A percentile compares a stretch with the other conserved stretches of the same genome.
Evolutionary conservation across 176 grass and related monocot genomes (phyloP).

Genomic region (Raddia distichophylla): DNA sequence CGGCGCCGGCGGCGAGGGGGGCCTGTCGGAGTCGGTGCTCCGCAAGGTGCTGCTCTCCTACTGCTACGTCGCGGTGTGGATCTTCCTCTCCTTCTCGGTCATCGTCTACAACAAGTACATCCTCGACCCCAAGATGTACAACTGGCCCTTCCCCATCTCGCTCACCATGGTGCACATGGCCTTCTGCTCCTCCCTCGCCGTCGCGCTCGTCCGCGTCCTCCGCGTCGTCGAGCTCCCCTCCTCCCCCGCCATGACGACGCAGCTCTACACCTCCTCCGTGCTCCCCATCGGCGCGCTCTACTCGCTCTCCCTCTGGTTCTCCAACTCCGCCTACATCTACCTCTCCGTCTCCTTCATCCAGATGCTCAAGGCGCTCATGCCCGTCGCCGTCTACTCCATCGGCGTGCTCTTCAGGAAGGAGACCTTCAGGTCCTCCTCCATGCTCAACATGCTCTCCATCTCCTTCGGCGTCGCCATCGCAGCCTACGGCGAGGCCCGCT

Average conservation of each 20-base stretch:
- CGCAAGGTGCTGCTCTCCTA: conserved; percentile 89
- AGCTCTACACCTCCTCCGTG: conserved; percentile 71
- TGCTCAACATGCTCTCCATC: conserved; percentile 99
- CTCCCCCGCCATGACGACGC: conserved; percentile 70
- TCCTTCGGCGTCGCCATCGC: conserved; percentile 89
- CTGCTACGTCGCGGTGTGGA: conserved; percentile 94
- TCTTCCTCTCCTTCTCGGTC: conserved; percentile 90
- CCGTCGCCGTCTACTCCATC: conserved; percentile 94
- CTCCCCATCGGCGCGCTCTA: conserved; percentile 94
- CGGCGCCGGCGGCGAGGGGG: conserved; percentile 38
- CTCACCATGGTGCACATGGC: conserved; percentile 98
- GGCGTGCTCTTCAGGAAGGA: conserved; percentile 85
- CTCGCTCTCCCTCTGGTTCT: conserved; percentile 96
- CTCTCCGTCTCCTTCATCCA: conserved; percentile 99
- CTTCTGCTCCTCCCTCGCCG: conserved; percentile 86
- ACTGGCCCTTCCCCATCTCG: conserved; percentile 95
- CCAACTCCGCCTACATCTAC: conserved; percentile 99
- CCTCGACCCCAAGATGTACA: conserved; percentile 97
- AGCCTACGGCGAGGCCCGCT: conserved; percentile 80
- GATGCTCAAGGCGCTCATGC: conserved; percentile 99
- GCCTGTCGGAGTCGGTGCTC: conserved; percentile 70
- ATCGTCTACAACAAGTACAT: conserved; percentile 99
- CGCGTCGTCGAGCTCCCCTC: conserved; percentile 72
- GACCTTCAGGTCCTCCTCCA: conserved; percentile 60
- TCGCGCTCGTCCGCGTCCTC: conserved; percentile 76